Conservation (phyloP, 1,284 basidiomycete genomes). For the Limonomyces culmigenus region DNA sequence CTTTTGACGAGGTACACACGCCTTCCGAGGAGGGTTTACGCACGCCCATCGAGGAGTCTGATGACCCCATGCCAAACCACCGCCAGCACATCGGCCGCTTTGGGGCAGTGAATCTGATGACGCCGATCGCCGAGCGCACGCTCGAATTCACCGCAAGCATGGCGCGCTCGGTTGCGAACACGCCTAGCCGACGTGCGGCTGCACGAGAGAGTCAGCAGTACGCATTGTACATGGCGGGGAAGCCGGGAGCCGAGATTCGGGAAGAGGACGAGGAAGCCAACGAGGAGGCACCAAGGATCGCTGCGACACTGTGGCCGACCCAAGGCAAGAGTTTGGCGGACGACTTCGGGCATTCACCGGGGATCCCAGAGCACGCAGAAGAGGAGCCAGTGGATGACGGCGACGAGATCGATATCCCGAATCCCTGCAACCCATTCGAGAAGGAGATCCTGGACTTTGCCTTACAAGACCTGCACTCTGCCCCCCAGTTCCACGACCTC, state of each 20-base stretch:
- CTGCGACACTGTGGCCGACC: no score
- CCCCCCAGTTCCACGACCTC: slow-evolving; percentile 54
- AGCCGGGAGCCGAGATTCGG: slow-evolving; percentile 30
- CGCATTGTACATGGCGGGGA: slow-evolving; percentile 34
- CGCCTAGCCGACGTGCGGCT: background rate
- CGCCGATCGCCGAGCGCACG: slow-evolving; percentile 87
- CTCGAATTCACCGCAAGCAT: slow-evolving; percentile 67
- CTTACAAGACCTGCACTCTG: slow-evolving; percentile 49
- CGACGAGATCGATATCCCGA: slow-evolving; percentile 17
- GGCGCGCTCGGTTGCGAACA: slow-evolving; percentile 6
- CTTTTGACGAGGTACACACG: no score
- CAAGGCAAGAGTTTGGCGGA: background rate
- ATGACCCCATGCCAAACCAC: no score
- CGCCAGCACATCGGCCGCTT: no score
- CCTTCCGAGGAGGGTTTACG: no score
- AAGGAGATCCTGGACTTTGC: slow-evolving; percentile 46
- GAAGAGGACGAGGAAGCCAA: slow-evolving; percentile 6
- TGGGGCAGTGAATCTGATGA: slow-evolving; percentile 76
- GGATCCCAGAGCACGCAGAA: slow-evolving; percentile 1
- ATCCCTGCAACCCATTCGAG: slow-evolving; percentile 84
- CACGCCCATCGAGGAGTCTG: no score
- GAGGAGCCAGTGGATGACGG: slow-evolving; percentile 7
- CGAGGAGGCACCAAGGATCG: background rate
- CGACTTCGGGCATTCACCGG: background rate
- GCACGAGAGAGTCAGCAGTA: slow-evolving; percentile 19